These are phyloP conservation scores for Globisporangium lucens DNA, from an alignment of 352 stramenopile genomes.

Conservation along the genomic window DNA sequence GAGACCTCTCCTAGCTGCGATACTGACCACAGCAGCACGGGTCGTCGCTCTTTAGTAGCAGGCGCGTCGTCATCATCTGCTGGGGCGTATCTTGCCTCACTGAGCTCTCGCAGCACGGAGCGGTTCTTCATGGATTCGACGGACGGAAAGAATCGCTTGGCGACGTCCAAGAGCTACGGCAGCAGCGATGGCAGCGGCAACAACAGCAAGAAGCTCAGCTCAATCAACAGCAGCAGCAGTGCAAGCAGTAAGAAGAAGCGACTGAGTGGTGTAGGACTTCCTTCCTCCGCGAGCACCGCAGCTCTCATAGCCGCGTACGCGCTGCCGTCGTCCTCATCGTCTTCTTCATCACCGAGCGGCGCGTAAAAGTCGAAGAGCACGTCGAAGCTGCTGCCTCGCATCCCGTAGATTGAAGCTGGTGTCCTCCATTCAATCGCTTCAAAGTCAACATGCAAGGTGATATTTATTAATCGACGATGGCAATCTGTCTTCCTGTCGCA, in stretches of 20 bases:
- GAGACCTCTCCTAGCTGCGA: slow-evolving; percentile 23
- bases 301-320: slow-evolving; percentile 17
- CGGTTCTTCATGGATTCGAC: slow-evolving; percentile 25
- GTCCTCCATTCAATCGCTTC: background rate
- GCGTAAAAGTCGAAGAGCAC: slow-evolving; percentile 31
- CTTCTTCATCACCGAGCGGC: slow-evolving; percentile 1
- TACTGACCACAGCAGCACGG: slow-evolving; percentile 11
- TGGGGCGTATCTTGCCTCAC: slow-evolving; percentile 15
- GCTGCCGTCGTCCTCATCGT: slow-evolving; percentile 12
- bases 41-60: slow-evolving; percentile 8
- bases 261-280: background rate
- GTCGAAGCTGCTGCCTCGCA: slow-evolving; percentile 36
- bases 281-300: slow-evolving; percentile 8
- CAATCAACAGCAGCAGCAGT: background rate
- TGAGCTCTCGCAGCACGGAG: slow-evolving; percentile 34
- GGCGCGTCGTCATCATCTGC: background rate
- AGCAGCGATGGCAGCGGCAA: slow-evolving; percentile 6
- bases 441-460: background rate
- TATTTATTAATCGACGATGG: background rate
- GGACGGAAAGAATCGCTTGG: slow-evolving; percentile 15
- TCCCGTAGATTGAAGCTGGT: slow-evolving; percentile 18
- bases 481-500: background rate
- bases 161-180: slow-evolving; percentile 15
- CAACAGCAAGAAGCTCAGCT: slow-evolving; percentile 25
- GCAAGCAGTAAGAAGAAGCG: slow-evolving; percentile 29